Conservation (phyloP, 1,139 yeast genomes). For the Sugiyamaella castrensis region DNA sequence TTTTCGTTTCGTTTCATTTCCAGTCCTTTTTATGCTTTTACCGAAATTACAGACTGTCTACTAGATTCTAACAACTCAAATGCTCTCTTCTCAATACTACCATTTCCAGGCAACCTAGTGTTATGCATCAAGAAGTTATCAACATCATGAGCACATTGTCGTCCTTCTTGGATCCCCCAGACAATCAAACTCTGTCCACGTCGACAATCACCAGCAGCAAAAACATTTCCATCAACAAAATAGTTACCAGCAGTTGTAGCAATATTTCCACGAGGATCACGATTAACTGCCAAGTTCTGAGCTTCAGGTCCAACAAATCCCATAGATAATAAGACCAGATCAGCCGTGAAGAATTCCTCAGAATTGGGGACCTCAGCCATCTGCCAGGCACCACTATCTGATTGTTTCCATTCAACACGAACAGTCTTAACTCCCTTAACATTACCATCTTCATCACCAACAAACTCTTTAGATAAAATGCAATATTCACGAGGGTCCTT, state of each 20-base stretch:
- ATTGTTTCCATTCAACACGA: constrained; percentile 96
- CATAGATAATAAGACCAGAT: constrained; percentile 90
- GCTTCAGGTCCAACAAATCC: constrained; percentile 97
- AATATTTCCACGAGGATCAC: constrained; percentile 86
- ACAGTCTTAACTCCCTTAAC: constrained; percentile 91
- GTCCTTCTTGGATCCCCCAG: constrained; percentile 99
- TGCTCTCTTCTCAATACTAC: constrained; percentile 83
- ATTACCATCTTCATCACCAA: constrained; percentile 91
- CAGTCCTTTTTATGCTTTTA: constrained; percentile 6
- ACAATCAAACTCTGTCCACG: constrained; percentile 98
- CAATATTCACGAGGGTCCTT: constrained; percentile 97
- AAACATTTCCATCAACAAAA: constrained; percentile 66
- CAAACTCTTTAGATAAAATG: constrained; percentile 90
- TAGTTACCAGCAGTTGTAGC: constrained; percentile 59
- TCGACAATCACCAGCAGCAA: constrained; percentile 98
- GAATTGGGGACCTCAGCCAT: constrained; percentile 97
- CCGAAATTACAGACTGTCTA: background rate
- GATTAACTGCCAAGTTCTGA: constrained; percentile 65
- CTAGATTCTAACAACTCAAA: constrained; percentile 42
- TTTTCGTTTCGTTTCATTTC: background rate
- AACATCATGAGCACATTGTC: constrained; percentile 96
- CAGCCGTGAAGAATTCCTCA: constrained; percentile 93
- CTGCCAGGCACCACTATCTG: constrained; percentile 97
- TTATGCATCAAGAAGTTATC: constrained; percentile 75
- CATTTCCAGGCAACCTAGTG: constrained; percentile 88